A percentile compares a stretch with the other conserved stretches of the same genome.
Conservation (phyloP, 2,329 filamentous ascomycete genomes). For the Plectosphaerella sp. region DNA sequence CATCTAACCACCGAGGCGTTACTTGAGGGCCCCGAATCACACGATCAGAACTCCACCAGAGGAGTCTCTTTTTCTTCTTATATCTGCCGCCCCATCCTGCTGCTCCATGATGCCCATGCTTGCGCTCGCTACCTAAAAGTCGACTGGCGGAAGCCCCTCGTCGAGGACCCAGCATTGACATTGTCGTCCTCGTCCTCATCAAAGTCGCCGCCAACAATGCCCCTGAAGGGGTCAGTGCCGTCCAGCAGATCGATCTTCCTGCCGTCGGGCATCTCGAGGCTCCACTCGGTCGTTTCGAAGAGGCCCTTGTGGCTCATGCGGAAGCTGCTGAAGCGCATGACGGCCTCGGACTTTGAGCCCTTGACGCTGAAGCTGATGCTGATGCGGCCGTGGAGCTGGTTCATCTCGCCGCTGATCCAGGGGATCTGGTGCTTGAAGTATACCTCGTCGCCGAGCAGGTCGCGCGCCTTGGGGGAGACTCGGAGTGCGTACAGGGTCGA, state of each 20-base stretch:
- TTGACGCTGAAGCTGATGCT: slow-evolving; percentile 84
- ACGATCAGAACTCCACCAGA: slow-evolving; percentile 4
- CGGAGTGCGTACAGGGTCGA: slow-evolving; percentile 90
- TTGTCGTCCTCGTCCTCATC: slow-evolving; percentile 32
- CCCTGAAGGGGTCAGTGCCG: slow-evolving; percentile 64
- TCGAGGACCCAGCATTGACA: slow-evolving; percentile 22
- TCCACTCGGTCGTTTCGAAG: slow-evolving; percentile 92
- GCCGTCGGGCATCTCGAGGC: slow-evolving; percentile 63
- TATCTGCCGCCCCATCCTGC: not conserved
- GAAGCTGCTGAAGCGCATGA: slow-evolving; percentile 77
- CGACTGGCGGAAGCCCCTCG: slow-evolving; percentile 49
- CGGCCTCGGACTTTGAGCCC: slow-evolving; percentile 65
- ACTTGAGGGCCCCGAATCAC: slow-evolving; percentile 4
- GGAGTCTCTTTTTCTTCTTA: not conserved
- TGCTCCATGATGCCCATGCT: not conserved
- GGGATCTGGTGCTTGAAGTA: slow-evolving; percentile 76
- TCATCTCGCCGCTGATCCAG: slow-evolving; percentile 83
- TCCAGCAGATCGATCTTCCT: slow-evolving; percentile 68
- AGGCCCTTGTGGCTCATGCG: slow-evolving; percentile 55
- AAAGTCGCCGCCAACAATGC: slow-evolving; percentile 35
- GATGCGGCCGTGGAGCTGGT: slow-evolving; percentile 88
- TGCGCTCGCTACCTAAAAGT: slow-evolving; percentile 18
- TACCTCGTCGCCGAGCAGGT: slow-evolving; percentile 79
- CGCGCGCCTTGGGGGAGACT: slow-evolving; percentile 70
- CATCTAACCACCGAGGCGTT: slow-evolving; percentile 13